Evolutionary conservation across 495 filamentous ascomycete genomes (phyloP).

Genomic region (Aspergillus steynii): DNA sequence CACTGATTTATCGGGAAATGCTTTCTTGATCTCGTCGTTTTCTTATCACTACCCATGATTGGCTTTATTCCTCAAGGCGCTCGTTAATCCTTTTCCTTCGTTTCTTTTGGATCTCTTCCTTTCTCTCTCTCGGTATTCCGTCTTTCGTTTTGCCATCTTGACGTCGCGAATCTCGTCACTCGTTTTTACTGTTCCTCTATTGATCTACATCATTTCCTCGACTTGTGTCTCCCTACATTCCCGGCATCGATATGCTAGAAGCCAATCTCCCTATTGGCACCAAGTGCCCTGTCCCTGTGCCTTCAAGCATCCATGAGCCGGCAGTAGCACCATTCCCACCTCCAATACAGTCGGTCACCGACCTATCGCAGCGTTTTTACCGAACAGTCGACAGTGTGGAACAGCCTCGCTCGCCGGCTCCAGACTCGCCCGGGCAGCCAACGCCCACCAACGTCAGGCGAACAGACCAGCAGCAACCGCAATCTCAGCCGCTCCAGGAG

Average conservation of each 20-base stretch:
- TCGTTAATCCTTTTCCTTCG: constrained; percentile 19
- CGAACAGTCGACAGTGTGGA: constrained; percentile 5
- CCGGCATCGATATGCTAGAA: neutral
- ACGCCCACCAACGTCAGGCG: neutral
- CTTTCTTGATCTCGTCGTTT: neutral
- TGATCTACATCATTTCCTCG: neutral
- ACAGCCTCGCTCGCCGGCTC: neutral
- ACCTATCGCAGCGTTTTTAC: constrained; percentile 17
- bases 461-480: neutral
- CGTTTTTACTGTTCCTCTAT: neutral
- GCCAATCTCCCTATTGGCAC: neutral
- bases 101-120: constrained; percentile 7
- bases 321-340: constrained; percentile 4
- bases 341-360: constrained; percentile 3
- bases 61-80: constrained; percentile 8
- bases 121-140: constrained; percentile 1
- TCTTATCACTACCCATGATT: constrained; percentile 20
- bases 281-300: too few species aligned
- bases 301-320: neutral
- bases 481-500: constrained; percentile 10
- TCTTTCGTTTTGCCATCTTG: constrained; percentile 3
- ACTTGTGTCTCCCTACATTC: neutral
- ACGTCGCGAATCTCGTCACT: neutral
- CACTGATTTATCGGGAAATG: neutral
- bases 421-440: neutral